phyloP scores from a whole-genome alignment of 257 asterid genomes.

The Haberlea rhodopensis region DNA sequence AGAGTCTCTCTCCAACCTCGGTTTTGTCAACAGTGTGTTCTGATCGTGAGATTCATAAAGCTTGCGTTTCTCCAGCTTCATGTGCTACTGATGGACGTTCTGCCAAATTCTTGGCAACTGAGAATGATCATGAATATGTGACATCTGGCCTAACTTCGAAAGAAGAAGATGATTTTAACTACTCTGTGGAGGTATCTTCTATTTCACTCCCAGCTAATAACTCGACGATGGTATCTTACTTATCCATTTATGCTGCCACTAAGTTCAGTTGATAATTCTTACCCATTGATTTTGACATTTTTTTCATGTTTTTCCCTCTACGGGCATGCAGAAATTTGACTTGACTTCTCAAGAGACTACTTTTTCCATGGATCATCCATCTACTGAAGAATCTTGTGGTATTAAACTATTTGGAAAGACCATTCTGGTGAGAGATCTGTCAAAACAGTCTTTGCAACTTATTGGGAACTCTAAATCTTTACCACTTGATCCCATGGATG shows the following conservation, averaged over 20 bases:
- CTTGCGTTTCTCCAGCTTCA: conserved; percentile 50
- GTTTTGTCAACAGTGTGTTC: conserved; percentile 55
- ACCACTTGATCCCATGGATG: conserved; percentile 21
- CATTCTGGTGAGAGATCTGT: conserved; percentile 41
- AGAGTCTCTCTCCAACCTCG: conserved; percentile 67
- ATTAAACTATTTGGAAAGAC: conserved; percentile 78
- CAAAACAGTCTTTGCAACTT: conserved; percentile 29
- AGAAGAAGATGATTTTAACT: conserved; percentile 32
- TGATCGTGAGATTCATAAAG: conserved; percentile 39
- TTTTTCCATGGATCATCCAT: conserved; percentile 37
- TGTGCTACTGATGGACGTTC: conserved; percentile 48
- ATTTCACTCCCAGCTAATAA: conserved; percentile 26
- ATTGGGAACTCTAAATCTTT: conserved; percentile 23
- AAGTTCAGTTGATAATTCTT: background rate
- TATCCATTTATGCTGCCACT: background rate
- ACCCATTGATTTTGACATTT: background rate
- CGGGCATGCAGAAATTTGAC: conserved; percentile 47
- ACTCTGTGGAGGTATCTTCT: conserved; percentile 31
- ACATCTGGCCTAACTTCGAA: conserved; percentile 33
- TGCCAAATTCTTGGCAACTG: conserved; percentile 26
- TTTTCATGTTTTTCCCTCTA: conserved; percentile 13
- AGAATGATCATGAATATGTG: conserved; percentile 42
- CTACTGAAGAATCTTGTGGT: conserved; percentile 31
- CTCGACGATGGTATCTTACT: conserved; percentile 38
- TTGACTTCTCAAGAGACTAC: conserved; percentile 40